Evolutionary conservation across 164 flowering plant genomes (phyloP), one percentile per base, ranked within the genome.

Genomic region (Tetrastigma voinierianum): DNA sequence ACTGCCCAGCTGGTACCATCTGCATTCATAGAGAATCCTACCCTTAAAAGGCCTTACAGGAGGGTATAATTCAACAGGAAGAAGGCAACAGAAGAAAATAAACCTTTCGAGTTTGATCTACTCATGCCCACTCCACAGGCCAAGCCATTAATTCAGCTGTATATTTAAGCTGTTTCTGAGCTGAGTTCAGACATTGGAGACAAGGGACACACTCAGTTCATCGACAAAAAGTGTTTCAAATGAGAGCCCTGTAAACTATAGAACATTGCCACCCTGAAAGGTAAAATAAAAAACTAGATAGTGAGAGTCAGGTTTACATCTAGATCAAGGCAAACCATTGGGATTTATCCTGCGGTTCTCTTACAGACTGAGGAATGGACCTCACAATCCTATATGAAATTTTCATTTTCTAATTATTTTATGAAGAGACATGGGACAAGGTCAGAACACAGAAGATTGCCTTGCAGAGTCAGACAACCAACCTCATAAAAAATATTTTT

Each of bases 101-200:
- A 59, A 90, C 97, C 94, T 87, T 90, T 73, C 87, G 73, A 59
- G 74, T 72, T 64, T 80, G 87, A 75, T 84, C 83, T 48, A 83
- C 58, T 59, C 82, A 85, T 40, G 84, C 84, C 51, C 90, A 82
- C 18, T 82, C 89, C 71, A n/a, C 80, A 81, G 23, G 73, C 75
- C 17, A 92, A 78, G 51, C 88, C 80, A 77, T 87, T 95, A 44
- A 79, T 47, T 97, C 99, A 15, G 94, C 86, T 43, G 93, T 83
- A 74, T 84, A 95, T 73, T 89, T 90, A 32, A 92, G 87, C 79
- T 95, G 97, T 70, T 92, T 92, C 77, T 82, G 97, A 54, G 90
- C 97, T 21, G 94, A 96, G 14, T 83, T 83, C 84, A 57, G 91
- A 65, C 70, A 82, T 72, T 74, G 94, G 97, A 64, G 97, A 89